phyloP scores from a whole-genome alignment of 257 asterid species.

The Lavandula angustifolia region DNA sequence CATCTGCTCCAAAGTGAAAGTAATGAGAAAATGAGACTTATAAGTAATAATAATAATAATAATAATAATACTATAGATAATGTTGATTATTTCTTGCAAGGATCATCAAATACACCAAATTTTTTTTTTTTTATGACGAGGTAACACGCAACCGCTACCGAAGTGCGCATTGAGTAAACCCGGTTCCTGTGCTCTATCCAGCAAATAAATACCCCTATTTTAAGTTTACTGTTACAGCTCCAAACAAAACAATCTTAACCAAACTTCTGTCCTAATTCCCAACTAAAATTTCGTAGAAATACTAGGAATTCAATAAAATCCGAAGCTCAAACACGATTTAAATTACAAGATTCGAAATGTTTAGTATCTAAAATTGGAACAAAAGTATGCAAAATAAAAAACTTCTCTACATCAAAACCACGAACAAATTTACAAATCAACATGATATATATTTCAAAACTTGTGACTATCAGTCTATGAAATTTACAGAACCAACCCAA shows the following conservation, averaged over 20 bases:
- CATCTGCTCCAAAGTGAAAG: constrained; percentile 5
- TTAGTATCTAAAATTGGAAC: no score
- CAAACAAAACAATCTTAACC: no score
- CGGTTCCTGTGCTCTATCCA: no score
- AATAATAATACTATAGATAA: background rate
- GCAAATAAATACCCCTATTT: no score
- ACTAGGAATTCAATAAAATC: no score
- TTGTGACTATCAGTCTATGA: constrained; percentile 35
- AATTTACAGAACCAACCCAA: constrained; percentile 37
- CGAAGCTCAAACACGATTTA: no score
- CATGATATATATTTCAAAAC: constrained; percentile 38
- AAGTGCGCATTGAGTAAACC: no score
- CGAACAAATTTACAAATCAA: constrained; percentile 38
- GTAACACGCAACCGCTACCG: no score
- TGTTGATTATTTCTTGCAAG: constrained; percentile 26
- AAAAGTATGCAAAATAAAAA: background rate
- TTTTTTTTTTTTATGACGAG: background rate
- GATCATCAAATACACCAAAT: constrained; percentile 21
- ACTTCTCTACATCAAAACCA: constrained; percentile 27
- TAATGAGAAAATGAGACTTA: background rate
- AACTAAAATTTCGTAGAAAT: background rate
- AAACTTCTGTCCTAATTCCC: constrained; percentile 11
- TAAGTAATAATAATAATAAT: background rate
- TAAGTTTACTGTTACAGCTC: no score
- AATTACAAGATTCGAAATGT: background rate